Base-by-base conservation (phyloP, 441 rosid species). In the Gossypium schwendimanii region DNA sequence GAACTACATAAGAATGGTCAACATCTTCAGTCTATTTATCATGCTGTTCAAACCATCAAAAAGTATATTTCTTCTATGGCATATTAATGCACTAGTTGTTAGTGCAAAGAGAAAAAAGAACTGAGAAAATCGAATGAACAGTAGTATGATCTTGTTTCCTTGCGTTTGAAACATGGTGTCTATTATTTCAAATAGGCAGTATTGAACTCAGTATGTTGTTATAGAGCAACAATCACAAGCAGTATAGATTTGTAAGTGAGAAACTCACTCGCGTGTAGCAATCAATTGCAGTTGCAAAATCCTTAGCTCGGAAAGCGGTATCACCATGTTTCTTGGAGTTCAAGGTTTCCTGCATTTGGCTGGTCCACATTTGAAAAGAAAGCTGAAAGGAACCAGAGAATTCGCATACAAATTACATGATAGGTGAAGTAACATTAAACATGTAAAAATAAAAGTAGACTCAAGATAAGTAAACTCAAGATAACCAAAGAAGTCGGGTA, bases 271-370 rank as follows among this genome's bases (percentile, higher is more conserved):
- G 90, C 73, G 88, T 87, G 75, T 89, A 89, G 84, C 87, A 83
- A 76, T 84, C 84, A 6, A 83, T 76, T 67, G 94, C 94, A 36
- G 79, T 77, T 69, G 79, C 71, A 68, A 78, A 89, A 75, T 89
- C 93, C 81, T 86, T 87, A 21, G 88, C 84, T 67, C 90, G 87
- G 68, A 89, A 89, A 63, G 93, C 86, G 63, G 80, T 68, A 63
- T 89, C 93, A 1, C 93, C 93, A 64, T 83, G 87, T 78, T 87
- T 89, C 87, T 87, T 89, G 2, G 90, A 87, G 63, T 60, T 64
- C 55, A 64, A 64, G 3, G 54, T 64, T 44, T 64, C 69, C 69
- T 64, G 69, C 69, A 64, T 64, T 21, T 44, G 69, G 33, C 53
- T 41, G 53, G 69, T 64, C 69, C 54, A 64, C 54, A 64, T 12